Evolutionary conservation across 768 basidiomycete genomes (phyloP), one percentile per base, ranked within the genome.

Genomic region (Kwoniella mangroviensis): DNA sequence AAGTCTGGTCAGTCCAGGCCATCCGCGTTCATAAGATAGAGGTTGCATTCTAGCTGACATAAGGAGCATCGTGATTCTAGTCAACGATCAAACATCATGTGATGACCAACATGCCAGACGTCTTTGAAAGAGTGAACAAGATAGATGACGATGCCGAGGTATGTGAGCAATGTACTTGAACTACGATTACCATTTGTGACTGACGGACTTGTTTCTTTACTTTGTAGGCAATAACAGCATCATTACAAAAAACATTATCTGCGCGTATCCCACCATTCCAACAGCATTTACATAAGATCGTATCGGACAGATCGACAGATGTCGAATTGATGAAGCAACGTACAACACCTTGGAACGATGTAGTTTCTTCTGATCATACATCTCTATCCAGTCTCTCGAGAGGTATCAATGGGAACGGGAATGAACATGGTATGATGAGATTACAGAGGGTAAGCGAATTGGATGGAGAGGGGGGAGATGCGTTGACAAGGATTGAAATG

Each of bases 81-180:
- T 61, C 69, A 5, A 74, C 75, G 12, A 71, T 80, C 34, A 76
- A 80, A 43, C 75, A 77, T 56, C 71, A 72, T 24, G 55, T 78
- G 17, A 73, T 76, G 49, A 57, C 62, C 4, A 74, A 77, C 22
- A 57, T 71, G 28, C 71, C 74, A 21, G 54, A 58, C 7, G 60
- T 73, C 15, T 57, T 79, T 3, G 58, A 65, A 9, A n/a, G 65
- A 13, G 62, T 79, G 3, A 64, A 63, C 17, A 68, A 73, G 19
- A 65, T 58, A 7, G 79, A 80, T 59, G 65, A 70, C 13, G 59
- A 72, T 24, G 79, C 79, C 6, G 74, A 77, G 55, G 79, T 76
- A 51, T 40, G 76, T 58, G n/a, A n/a, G 9, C 24, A 0, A 21
- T n/a, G 13, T 54, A 17, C 17, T 40, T 34, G 34, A 34, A 34